Evolutionary conservation across 768 basidiomycete species (phyloP), one percentile per base, ranked within the genome.

Genomic region (Mycena capillaripes): DNA sequence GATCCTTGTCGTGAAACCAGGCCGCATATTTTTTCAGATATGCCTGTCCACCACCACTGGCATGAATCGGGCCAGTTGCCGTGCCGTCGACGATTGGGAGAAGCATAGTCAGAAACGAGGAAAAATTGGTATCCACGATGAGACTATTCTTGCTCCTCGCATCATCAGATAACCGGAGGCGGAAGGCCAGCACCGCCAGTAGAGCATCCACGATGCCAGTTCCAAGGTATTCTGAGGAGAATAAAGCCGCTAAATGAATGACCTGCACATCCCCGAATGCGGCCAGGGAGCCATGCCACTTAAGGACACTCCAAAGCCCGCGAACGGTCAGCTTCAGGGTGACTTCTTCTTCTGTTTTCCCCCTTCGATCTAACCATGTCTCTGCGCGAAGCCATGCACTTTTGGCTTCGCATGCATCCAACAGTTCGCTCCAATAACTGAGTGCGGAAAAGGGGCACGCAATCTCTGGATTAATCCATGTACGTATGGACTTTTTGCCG

Each of bases 11-110:
- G n/a, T 53, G 69, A n/a, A 48, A 63, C 69, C 69, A 70, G 25
- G 6, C 17, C 6, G 60, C 69, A 19, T 70, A 63, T 29, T 70
- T 57, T 6, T 56, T 23, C 16, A 70, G 60, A 40, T 70, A 70
- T 19, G 5, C n/a, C 38, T 53, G 48, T 1, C 10, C 58, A 8
- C 44, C 30, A 14, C 9, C 10, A 36, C 36, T 68, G 4, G 57
- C 14, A 2, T 4, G 48, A 7, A 69, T 69, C 4, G 27, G 52
- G 9, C 59, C 67, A 1, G 56, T 40, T 2, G 66, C 32, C 0
- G 53, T 36, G 8, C 69, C 69, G 21, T 70, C 44, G n/a, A 70
- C 42, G 11, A 63, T 46, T 1, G 69, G 69, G 3, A 17, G 69
- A 21, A 70, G 61, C 23, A 55, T 14, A 3, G 17, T 4, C 4